phyloP scores from a whole-genome alignment of 495 filamentous ascomycete species.

The Paragyromitra xinjiangensis region DNA sequence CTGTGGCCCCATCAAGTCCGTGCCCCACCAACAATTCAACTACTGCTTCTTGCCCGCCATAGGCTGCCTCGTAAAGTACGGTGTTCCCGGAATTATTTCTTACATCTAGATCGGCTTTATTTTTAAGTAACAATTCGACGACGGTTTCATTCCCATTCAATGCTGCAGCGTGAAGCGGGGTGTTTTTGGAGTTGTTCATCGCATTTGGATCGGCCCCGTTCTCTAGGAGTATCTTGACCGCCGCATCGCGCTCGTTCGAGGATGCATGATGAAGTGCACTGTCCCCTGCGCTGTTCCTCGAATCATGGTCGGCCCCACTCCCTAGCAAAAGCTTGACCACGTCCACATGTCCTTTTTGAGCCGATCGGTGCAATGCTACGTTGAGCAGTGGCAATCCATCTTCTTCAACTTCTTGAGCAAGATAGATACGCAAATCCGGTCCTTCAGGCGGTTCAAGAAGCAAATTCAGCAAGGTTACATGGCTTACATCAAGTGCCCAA shows the following conservation, averaged over 20 bases:
- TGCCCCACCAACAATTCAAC: background rate
- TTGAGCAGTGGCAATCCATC: background rate
- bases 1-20: background rate
- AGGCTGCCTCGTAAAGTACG: background rate
- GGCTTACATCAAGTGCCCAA: slow-evolving; percentile 7
- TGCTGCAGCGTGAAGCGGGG: background rate
- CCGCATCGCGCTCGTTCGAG: background rate
- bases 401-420: slow-evolving; percentile 3
- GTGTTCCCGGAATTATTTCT: slow-evolving; percentile 1
- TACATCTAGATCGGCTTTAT: slow-evolving; percentile 6
- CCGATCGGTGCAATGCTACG: slow-evolving; percentile 23
- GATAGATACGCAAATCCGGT: background rate
- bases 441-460: background rate
- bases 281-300: background rate
- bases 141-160: background rate
- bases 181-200: background rate
- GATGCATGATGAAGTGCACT: slow-evolving; percentile 46
- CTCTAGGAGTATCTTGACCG: slow-evolving; percentile 41
- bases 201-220: slow-evolving; percentile 11
- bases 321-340: slow-evolving; percentile 31
- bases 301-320: background rate
- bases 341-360: slow-evolving; percentile 3
- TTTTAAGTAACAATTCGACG: background rate
- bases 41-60: background rate
- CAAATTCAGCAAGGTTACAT: background rate